phyloP scores from a whole-genome alignment of 257 asterid genomes.

The Solanum chmielewskii region DNA sequence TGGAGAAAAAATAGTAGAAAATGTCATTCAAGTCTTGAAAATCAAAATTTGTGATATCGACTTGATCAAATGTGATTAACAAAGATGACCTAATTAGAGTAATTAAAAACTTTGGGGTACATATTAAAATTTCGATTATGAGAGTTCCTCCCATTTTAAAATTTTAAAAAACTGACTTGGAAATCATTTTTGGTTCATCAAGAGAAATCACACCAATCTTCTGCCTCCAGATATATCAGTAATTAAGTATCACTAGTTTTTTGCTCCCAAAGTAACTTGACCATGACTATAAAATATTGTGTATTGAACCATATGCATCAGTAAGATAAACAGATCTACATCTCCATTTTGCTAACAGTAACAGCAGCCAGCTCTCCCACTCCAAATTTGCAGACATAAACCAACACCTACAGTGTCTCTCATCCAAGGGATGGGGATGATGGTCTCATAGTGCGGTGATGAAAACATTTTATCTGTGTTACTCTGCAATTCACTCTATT shows the following conservation, averaged over 20 bases:
- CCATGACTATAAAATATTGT: not conserved
- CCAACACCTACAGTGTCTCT: not conserved
- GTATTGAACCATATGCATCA: not conserved
- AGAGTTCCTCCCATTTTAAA: too few species aligned
- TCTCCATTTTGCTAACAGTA: not conserved
- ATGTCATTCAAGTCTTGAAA: too few species aligned
- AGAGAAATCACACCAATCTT: not conserved
- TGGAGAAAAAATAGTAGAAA: too few species aligned
- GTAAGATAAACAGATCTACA: not conserved
- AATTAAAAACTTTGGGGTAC: too few species aligned
- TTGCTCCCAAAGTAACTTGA: not conserved
- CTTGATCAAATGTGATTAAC: too few species aligned
- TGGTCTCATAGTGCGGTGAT: not conserved
- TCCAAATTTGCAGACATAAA: not conserved
- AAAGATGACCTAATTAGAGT: not conserved
- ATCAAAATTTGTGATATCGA: too few species aligned
- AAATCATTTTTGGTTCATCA: not conserved
- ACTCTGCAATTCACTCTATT: not conserved
- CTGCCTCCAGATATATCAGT: not conserved
- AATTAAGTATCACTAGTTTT: not conserved
- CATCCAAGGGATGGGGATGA: not conserved
- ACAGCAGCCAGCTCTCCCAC: not conserved
- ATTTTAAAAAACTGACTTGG: too few species aligned
- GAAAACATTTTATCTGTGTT: not conserved
- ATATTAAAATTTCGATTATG: not conserved